Evolutionary conservation across 2,329 filamentous ascomycete species (phyloP).

Genomic region (Xylariaceae sp.): DNA sequence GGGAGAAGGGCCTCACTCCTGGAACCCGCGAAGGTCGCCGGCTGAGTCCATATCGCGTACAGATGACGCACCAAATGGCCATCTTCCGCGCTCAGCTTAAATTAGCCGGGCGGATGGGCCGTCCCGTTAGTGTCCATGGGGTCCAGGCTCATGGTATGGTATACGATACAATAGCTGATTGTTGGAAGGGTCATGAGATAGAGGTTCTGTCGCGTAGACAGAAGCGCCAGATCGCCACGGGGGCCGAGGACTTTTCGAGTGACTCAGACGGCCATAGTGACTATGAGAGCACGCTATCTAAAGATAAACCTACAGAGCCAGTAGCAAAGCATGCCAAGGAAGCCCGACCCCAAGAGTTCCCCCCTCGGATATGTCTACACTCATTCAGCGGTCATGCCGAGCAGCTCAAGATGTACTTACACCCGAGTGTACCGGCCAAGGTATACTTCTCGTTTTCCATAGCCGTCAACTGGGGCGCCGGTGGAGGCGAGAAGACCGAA

Average conservation of each 20-base stretch:
- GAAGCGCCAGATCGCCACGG: conserved; percentile 42
- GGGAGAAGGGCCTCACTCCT: conserved; percentile 52
- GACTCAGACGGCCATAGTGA: conserved; percentile 36
- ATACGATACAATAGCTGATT: conserved; percentile 56
- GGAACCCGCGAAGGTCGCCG: conserved; percentile 65
- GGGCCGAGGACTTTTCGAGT: conserved; percentile 42
- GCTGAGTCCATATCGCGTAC: conserved; percentile 63
- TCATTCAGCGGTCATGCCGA: conserved; percentile 80
- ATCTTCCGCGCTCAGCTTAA: conserved; percentile 63
- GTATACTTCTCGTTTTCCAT: conserved; percentile 87
- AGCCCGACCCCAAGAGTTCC: conserved; percentile 56
- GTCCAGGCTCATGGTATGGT: conserved; percentile 71
- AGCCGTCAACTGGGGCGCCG: conserved; percentile 68
- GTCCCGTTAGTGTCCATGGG: conserved; percentile 64
- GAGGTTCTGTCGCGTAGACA: conserved; percentile 56
- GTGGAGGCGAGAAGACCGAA: conserved; percentile 44
- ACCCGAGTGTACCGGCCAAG: conserved; percentile 63
- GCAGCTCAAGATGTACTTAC: conserved; percentile 70
- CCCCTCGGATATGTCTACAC: conserved; percentile 86
- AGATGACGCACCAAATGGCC: conserved; percentile 60
- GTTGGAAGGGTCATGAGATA: conserved; percentile 67
- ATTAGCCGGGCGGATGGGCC: conserved; percentile 60
- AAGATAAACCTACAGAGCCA: not conserved
- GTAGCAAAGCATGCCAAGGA: conserved; percentile 2
- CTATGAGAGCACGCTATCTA: conserved; percentile 19